Evolutionary conservation across 192 early-diverging fungal genomes (phyloP).

Genomic region (Helicostylum pulchrum): DNA sequence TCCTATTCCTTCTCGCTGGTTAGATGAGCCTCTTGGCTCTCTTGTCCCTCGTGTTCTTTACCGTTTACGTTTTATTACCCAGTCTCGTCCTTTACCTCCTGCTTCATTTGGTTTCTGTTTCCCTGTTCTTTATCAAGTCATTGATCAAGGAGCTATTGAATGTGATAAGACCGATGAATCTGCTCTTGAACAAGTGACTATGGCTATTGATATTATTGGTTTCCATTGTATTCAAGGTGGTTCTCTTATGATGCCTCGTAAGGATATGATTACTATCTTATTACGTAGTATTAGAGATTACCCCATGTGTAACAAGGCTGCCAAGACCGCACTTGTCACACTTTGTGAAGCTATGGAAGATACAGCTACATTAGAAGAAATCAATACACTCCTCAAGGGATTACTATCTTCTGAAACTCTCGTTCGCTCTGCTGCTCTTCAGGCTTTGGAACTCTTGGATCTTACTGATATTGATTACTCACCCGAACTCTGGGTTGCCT

Average conservation of each 20-base stretch:
- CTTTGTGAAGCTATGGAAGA: constrained; percentile 49
- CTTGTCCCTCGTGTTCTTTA: constrained; percentile 63
- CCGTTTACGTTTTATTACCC: constrained; percentile 61
- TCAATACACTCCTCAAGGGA: constrained; percentile 57
- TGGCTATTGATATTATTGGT: constrained; percentile 60
- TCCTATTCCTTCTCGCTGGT: constrained; percentile 47
- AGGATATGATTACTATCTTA: constrained; percentile 60
- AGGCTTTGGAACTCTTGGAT: constrained; percentile 58
- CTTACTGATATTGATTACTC: constrained; percentile 59
- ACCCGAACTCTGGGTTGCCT: constrained; percentile 65
- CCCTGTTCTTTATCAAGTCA: constrained; percentile 63
- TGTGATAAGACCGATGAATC: constrained; percentile 38
- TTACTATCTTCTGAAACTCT: constrained; percentile 61
- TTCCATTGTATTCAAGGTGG: constrained; percentile 56
- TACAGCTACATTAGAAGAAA: constrained; percentile 46
- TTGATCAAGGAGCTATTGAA: constrained; percentile 60
- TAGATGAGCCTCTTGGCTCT: constrained; percentile 43
- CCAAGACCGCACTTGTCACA: constrained; percentile 47
- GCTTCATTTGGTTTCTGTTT: constrained; percentile 66
- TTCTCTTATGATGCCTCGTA: constrained; percentile 56
- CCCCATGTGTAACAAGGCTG: constrained; percentile 52
- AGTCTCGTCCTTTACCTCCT: constrained; percentile 51
- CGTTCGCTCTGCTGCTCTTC: constrained; percentile 64
- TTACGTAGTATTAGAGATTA: constrained; percentile 62
- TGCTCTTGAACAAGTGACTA: constrained; percentile 63